These are phyloP conservation scores for Nakataea oryzae DNA, from an alignment of 2,329 filamentous ascomycete genomes.

Conservation along the genomic window DNA sequence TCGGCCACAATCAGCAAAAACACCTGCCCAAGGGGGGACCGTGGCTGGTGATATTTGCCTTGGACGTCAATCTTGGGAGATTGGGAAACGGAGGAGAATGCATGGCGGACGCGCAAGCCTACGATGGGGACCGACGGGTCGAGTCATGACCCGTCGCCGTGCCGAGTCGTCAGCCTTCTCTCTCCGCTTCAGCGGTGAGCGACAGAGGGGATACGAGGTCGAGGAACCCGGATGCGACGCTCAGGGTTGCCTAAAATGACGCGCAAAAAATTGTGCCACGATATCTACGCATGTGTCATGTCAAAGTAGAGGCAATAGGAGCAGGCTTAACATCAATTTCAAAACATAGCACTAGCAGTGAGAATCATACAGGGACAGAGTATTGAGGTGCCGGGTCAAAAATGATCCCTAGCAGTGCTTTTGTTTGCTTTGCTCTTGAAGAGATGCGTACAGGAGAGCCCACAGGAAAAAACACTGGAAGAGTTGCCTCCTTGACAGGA, in stretches of 20 bases:
- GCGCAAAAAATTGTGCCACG: no score
- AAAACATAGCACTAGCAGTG: background rate
- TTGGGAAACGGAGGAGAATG: no score
- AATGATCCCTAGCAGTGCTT: conserved; percentile 24
- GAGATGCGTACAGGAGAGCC: conserved; percentile 13
- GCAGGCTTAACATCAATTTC: no score
- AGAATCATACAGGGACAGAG: background rate
- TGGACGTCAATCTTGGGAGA: no score
- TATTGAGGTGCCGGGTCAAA: conserved; percentile 22
- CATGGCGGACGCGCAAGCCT: background rate
- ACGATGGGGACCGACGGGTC: background rate
- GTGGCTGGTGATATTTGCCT: no score
- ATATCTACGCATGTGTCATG: no score
- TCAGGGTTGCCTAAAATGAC: no score
- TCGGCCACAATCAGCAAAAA: background rate
- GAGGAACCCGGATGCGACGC: no score
- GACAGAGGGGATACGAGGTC: no score
- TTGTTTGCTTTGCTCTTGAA: conserved; percentile 19
- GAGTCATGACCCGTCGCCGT: background rate
- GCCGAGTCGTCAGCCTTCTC: background rate
- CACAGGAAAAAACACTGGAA: conserved; percentile 10
- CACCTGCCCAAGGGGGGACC: no score
- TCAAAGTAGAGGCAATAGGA: no score
- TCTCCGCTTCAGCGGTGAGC: background rate
- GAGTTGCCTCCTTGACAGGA: conserved; percentile 15